A percentile compares a stretch with the other conserved stretches of the same genome.
These are phyloP conservation scores for Mortierella sp. DNA, from an alignment of 371 early-diverging fungal genomes.

Conservation along the genomic window DNA sequence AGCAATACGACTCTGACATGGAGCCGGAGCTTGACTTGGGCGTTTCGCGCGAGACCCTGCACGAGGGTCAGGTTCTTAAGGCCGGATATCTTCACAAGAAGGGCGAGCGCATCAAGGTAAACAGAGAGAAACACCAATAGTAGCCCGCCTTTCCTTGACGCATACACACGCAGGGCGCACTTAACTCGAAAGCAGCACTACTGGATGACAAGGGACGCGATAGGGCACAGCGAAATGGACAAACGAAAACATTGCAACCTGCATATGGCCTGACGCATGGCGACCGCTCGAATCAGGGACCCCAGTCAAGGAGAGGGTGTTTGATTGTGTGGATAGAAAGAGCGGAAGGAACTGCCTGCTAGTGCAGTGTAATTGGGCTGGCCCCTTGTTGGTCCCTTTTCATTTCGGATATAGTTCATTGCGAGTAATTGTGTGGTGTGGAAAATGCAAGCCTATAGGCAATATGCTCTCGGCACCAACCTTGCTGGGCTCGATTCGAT, in stretches of 20 bases:
- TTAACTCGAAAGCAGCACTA: background rate
- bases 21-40: conserved; percentile 61
- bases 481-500: conserved; percentile 9
- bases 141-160: background rate
- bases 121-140: background rate
- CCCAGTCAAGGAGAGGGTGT: background rate
- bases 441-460: conserved; percentile 2
- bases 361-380: background rate
- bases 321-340: background rate
- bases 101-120: conserved; percentile 69
- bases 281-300: conserved; percentile 12
- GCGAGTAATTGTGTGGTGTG: background rate
- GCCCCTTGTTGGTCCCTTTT: conserved; percentile 8
- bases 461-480: conserved; percentile 11
- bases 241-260: background rate
- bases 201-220: background rate
- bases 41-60: conserved; percentile 66
- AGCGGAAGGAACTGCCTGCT: background rate
- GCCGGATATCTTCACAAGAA: conserved; percentile 83
- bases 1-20: conserved; percentile 69
- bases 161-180: background rate
- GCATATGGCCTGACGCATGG: background rate
- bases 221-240: background rate
- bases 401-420: conserved; percentile 18
- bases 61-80: conserved; percentile 76